Percentiles rank a stretch among this genome's conserved stretches.
phyloP scores from a whole-genome alignment of 345 rosid genomes.

The Citrus cavaleriei region DNA sequence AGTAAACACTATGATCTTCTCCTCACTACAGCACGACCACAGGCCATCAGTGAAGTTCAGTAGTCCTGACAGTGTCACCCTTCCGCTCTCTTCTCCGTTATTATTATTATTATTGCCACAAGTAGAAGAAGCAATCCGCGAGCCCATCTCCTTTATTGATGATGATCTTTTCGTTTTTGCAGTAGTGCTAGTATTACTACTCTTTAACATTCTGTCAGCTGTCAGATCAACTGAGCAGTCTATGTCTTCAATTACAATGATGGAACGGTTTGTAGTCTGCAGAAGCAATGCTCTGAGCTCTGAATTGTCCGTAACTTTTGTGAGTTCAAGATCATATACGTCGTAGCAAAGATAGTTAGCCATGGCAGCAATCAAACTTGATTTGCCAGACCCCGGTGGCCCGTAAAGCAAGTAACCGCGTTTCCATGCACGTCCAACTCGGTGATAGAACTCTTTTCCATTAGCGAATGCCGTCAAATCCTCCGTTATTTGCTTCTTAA shows the following conservation, averaged over 20 bases:
- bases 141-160: neutral
- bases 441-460: conserved; percentile 45
- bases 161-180: conserved; percentile 12
- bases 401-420: conserved; percentile 52
- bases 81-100: conserved; percentile 23
- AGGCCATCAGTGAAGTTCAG: conserved; percentile 44
- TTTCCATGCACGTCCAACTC: conserved; percentile 57
- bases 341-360: conserved; percentile 49
- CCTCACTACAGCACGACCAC: conserved; percentile 51
- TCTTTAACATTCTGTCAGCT: conserved; percentile 31
- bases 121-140: neutral
- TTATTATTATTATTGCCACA: no score
- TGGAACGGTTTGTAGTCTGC: conserved; percentile 40
- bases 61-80: conserved; percentile 42
- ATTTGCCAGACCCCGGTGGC: conserved; percentile 52
- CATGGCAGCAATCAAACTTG: conserved; percentile 49
- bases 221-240: conserved; percentile 43
- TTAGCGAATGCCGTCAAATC: conserved; percentile 41
- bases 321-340: conserved; percentile 53
- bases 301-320: conserved; percentile 42
- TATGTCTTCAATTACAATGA: conserved; percentile 49
- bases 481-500: conserved; percentile 39
- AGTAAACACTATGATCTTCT: conserved; percentile 41
- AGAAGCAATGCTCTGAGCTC: conserved; percentile 44
- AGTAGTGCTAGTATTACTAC: neutral